phyloP scores from a whole-genome alignment of 1,284 basidiomycete species.

The Hymenochaete sp. region DNA sequence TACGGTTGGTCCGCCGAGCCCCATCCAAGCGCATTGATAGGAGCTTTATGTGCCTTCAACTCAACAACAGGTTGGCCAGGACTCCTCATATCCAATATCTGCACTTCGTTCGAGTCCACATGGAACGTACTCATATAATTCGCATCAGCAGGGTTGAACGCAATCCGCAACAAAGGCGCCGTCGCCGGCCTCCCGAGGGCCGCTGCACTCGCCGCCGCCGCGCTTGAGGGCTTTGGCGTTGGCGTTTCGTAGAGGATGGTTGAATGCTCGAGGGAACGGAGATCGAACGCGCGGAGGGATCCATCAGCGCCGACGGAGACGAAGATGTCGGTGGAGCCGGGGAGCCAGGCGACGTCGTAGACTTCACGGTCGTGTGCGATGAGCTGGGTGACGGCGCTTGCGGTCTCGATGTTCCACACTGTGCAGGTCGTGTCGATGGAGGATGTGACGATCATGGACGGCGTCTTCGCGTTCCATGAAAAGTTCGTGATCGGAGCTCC shows the following conservation, averaged over 20 bases:
- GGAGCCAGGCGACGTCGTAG: slow-evolving; percentile 97
- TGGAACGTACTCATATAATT: slow-evolving; percentile 94
- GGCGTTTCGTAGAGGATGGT: slow-evolving; percentile 98
- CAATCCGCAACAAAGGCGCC: slow-evolving; percentile 74
- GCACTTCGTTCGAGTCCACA: slow-evolving; percentile 78
- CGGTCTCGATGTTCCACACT: slow-evolving; percentile 95
- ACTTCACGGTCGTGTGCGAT: slow-evolving; percentile 99
- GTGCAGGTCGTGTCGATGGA: slow-evolving; percentile 96
- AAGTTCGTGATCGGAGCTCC: slow-evolving; percentile 90
- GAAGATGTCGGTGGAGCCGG: slow-evolving; percentile 95
- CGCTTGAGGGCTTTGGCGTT: slow-evolving; percentile 53
- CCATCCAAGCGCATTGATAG: slow-evolving; percentile 84
- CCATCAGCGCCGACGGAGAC: slow-evolving; percentile 98
- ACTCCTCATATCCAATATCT: slow-evolving; percentile 90
- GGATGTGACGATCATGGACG: slow-evolving; percentile 85
- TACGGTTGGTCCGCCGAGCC: slow-evolving; percentile 73
- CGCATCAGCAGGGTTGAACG: slow-evolving; percentile 79
- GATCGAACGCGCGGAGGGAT: slow-evolving; percentile 91
- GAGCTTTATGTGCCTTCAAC: slow-evolving; percentile 67
- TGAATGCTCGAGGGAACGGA: slow-evolving; percentile 93
- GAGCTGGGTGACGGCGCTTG: slow-evolving; percentile 92
- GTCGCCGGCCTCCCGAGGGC: slow-evolving; percentile 58
- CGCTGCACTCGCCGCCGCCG: slow-evolving; percentile 45
- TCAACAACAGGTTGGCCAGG: slow-evolving; percentile 92
- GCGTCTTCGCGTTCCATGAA: slow-evolving; percentile 89